Percentiles rank a stretch among this genome's conserved stretches.
Conservation (phyloP, 2,329 filamentous ascomycete species). For the Claviceps maximensis region DNA sequence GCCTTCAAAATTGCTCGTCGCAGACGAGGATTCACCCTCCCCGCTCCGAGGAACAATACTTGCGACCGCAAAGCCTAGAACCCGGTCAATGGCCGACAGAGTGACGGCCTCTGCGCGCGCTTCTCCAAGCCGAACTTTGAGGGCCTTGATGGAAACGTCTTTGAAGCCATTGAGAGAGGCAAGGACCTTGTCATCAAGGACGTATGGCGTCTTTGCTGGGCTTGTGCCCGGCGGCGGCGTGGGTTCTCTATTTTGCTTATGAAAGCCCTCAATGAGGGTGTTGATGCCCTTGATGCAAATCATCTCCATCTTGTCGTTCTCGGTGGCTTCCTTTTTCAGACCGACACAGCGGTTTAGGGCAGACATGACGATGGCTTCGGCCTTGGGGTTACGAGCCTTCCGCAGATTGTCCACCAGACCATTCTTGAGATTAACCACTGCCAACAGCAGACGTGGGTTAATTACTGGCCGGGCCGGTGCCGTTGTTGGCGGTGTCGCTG, state of each 20-base stretch:
- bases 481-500: slow-evolving; percentile 15
- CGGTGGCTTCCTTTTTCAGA: slow-evolving; percentile 30
- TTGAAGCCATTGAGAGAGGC: slow-evolving; percentile 32
- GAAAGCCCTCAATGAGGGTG: slow-evolving; percentile 31
- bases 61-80: slow-evolving; percentile 32
- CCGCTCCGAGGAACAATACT: slow-evolving; percentile 25
- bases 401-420: slow-evolving; percentile 33
- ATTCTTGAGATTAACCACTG: slow-evolving; percentile 32
- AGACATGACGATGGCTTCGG: slow-evolving; percentile 37
- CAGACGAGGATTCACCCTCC: slow-evolving; percentile 15
- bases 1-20: slow-evolving; percentile 22
- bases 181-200: slow-evolving; percentile 28
- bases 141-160: slow-evolving; percentile 28
- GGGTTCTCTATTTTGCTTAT: slow-evolving; percentile 20
- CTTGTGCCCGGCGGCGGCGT: slow-evolving; percentile 15
- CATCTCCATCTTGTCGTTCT: slow-evolving; percentile 32
- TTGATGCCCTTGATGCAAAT: slow-evolving; percentile 31
- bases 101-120: slow-evolving; percentile 32
- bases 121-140: slow-evolving; percentile 27
- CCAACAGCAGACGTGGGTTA: slow-evolving; percentile 28
- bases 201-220: slow-evolving; percentile 13
- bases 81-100: slow-evolving; percentile 37
- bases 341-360: slow-evolving; percentile 38
- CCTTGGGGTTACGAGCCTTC: slow-evolving; percentile 27
- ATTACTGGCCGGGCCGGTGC: slow-evolving; percentile 24